Percentiles rank a stretch among this genome's conserved stretches.
These are phyloP conservation scores for Phytophthora vignae DNA, from an alignment of 352 stramenopile genomes.

Conservation along the genomic window DNA sequence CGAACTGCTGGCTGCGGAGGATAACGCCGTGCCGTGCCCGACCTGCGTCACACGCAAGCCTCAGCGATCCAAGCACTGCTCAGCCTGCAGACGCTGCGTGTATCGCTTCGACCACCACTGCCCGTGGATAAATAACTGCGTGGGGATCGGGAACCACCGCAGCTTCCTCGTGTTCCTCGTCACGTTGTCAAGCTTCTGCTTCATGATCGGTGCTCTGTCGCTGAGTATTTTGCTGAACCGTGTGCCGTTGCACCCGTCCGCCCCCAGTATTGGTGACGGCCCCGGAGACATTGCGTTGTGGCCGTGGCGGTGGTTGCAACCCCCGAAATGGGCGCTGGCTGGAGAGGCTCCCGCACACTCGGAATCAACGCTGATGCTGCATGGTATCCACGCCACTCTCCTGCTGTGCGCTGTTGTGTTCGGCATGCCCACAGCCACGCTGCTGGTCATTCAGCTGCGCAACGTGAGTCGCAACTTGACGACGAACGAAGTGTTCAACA, in stretches of 20 bases:
- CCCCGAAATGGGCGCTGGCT: slow-evolving; percentile 34
- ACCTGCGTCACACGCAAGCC: slow-evolving; percentile 84
- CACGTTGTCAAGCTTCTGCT: slow-evolving; percentile 59
- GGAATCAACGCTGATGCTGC: slow-evolving; percentile 54
- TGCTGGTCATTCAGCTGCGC: slow-evolving; percentile 74
- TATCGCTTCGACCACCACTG: slow-evolving; percentile 89
- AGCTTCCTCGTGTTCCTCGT: slow-evolving; percentile 79
- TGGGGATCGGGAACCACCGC: slow-evolving; percentile 77
- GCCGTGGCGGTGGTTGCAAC: slow-evolving; percentile 37
- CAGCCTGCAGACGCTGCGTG: slow-evolving; percentile 79
- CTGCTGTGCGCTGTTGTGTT: slow-evolving; percentile 71
- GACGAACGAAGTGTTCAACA: slow-evolving; percentile 91
- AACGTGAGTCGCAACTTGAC: slow-evolving; percentile 81
- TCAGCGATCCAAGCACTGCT: slow-evolving; percentile 83
- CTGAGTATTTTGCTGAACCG: slow-evolving; percentile 55
- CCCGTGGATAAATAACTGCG: slow-evolving; percentile 89
- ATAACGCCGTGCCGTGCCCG: slow-evolving; percentile 71
- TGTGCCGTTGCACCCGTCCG: slow-evolving; percentile 46
- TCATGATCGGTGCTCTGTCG: slow-evolving; percentile 53
- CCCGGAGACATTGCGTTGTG: slow-evolving; percentile 6
- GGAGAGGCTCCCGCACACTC: slow-evolving; percentile 7
- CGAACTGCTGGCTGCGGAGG: slow-evolving; percentile 76
- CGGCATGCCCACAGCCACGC: slow-evolving; percentile 65
- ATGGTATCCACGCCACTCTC: slow-evolving; percentile 60
- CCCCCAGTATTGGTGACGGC: slow-evolving; percentile 1